Conservation (phyloP, 108 stramenopile species). For the Cyclotella kingstonii region DNA sequence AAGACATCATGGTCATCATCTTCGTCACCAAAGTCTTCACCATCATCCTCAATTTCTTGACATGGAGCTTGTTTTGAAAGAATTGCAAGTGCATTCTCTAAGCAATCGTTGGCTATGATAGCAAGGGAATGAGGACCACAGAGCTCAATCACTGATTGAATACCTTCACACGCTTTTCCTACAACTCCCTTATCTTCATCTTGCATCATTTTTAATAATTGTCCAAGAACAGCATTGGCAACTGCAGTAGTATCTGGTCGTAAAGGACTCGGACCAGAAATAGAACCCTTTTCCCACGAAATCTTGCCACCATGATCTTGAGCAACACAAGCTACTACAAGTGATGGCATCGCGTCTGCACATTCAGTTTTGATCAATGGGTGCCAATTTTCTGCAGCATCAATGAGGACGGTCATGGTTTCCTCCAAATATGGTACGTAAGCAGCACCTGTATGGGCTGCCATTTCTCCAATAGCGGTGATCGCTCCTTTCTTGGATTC, state of each 20-base stretch:
- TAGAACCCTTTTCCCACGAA: constrained; percentile 85
- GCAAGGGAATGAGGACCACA: constrained; percentile 81
- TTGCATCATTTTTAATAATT: constrained; percentile 75
- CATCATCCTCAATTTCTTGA: constrained; percentile 60
- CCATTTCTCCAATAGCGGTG: constrained; percentile 94
- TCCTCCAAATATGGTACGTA: constrained; percentile 84
- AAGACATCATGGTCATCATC: constrained; percentile 94
- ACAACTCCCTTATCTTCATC: constrained; percentile 84
- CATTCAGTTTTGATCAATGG: constrained; percentile 84
- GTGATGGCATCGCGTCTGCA: constrained; percentile 74
- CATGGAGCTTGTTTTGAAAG: constrained; percentile 79
- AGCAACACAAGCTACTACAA: constrained; percentile 73
- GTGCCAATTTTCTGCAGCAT: constrained; percentile 89
- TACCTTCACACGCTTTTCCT: constrained; percentile 86
- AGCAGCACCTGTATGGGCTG: constrained; percentile 83
- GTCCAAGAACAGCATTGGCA: constrained; percentile 66
- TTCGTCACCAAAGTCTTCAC: constrained; percentile 71
- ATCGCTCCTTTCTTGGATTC: constrained; percentile 97
- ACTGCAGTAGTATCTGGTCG: constrained; percentile 67
- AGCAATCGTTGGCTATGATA: constrained; percentile 64
- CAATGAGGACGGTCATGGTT: constrained; percentile 74
- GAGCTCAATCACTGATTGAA: constrained; percentile 83
- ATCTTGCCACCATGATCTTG: constrained; percentile 79
- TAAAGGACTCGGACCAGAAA: constrained; percentile 62
- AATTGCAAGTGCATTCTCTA: constrained; percentile 63